Percentiles rank a stretch among this genome's conserved stretches.
Evolutionary conservation across 495 filamentous ascomycete genomes (phyloP).

Genomic region (Astrothelium macrocarpum): DNA sequence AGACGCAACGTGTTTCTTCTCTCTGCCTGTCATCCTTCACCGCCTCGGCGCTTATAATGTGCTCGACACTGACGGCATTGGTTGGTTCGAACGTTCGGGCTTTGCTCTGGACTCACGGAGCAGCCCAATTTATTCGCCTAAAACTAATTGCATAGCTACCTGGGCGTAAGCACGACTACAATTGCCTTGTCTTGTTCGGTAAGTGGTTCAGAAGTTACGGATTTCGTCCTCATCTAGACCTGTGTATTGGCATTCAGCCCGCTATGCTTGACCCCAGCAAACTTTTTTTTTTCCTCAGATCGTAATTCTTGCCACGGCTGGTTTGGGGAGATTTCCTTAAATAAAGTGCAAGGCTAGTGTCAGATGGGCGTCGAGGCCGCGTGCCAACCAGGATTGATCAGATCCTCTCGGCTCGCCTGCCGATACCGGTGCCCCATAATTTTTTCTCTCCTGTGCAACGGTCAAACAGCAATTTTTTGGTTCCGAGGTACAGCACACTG

Average conservation of each 20-base stretch:
- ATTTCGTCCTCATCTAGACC: background rate
- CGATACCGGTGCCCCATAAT: background rate
- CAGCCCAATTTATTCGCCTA: background rate
- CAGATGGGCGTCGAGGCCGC: background rate
- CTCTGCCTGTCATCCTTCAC: background rate
- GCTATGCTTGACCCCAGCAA: background rate
- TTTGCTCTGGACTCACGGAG: background rate
- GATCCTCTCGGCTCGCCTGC: constrained; percentile 2
- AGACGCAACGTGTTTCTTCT: background rate
- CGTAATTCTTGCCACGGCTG: too few species aligned
- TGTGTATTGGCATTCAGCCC: background rate
- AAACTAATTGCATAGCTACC: background rate
- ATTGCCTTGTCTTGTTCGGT: background rate
- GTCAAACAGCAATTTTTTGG: background rate
- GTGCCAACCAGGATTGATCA: background rate
- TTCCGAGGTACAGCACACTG: background rate
- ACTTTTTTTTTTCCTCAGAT: background rate
- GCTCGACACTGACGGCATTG: background rate
- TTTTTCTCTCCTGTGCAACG: background rate
- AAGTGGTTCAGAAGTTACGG: background rate
- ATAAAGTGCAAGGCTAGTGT: constrained; percentile 1
- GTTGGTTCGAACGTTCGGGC: background rate
- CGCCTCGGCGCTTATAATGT: background rate
- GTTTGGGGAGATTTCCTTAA: too few species aligned
- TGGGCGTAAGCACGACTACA: background rate